These are phyloP conservation scores for Dactylellina leptospora DNA, from an alignment of 2,329 filamentous ascomycete genomes.

Conservation along the genomic window DNA sequence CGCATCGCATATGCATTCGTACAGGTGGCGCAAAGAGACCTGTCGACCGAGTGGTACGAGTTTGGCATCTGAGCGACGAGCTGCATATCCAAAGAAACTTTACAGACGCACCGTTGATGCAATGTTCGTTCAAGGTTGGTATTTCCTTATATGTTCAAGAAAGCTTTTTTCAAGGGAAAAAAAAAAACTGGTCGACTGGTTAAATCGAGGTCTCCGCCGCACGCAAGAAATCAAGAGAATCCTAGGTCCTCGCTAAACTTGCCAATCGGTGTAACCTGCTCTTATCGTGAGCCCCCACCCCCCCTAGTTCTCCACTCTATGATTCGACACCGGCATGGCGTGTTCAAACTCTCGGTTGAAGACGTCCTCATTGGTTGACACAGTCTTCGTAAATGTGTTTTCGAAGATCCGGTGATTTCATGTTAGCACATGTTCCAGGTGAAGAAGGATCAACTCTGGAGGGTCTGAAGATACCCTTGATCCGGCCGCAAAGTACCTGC, in stretches of 20 bases:
- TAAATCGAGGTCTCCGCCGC: too few species aligned
- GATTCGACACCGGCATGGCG: background rate
- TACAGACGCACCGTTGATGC: background rate
- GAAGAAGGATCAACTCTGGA: background rate
- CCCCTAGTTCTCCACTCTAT: background rate
- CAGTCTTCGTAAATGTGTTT: too few species aligned
- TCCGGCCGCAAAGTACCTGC: too few species aligned
- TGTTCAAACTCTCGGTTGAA: background rate
- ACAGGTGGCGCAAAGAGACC: background rate
- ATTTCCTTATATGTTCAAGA: background rate
- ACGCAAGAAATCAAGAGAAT: background rate
- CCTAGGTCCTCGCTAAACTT: constrained; percentile 17
- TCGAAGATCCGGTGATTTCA: background rate
- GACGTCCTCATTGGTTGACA: background rate
- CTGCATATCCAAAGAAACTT: background rate
- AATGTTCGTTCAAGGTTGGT: background rate
- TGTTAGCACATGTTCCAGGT: background rate
- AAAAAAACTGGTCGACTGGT: too few species aligned
- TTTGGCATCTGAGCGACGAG: background rate
- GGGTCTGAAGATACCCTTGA: background rate
- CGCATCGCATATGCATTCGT: background rate
- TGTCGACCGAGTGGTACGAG: background rate
- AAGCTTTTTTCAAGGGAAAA: too few species aligned
- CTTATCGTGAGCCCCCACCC: constrained; percentile 33
- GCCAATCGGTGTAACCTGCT: constrained; percentile 23